Conservation (phyloP, 192 early-diverging fungal species). For the Glomus cerebriforme region DNA sequence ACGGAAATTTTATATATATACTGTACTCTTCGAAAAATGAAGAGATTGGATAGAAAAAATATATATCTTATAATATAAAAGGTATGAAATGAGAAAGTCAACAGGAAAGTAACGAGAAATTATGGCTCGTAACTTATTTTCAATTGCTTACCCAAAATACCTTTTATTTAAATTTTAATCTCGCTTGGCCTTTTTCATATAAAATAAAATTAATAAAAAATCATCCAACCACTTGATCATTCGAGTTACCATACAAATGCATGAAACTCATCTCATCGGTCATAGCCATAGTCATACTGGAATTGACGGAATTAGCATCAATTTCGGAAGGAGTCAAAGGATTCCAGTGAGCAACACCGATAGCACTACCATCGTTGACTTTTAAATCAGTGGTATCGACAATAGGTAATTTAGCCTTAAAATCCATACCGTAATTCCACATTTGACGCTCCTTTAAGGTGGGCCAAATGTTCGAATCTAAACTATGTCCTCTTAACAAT, state of each 20-base stretch:
- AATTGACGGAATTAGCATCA: not conserved
- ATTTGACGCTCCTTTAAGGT: constrained; percentile 18
- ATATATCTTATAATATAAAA: not conserved
- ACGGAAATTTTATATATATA: constrained; percentile 1
- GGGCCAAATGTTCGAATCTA: constrained; percentile 23
- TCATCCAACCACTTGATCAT: constrained; percentile 25
- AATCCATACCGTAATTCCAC: constrained; percentile 26
- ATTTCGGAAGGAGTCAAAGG: constrained; percentile 2
- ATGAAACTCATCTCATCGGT: constrained; percentile 17
- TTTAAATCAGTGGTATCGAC: constrained; percentile 8
- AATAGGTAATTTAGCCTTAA: constrained; percentile 19
- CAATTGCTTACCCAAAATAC: not conserved
- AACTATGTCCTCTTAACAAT: constrained; percentile 6
- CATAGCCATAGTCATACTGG: constrained; percentile 8
- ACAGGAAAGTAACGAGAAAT: not conserved
- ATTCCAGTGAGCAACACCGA: constrained; percentile 13
- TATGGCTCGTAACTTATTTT: not conserved
- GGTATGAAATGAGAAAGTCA: not conserved
- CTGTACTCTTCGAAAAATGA: not conserved
- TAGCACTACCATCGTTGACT: not conserved
- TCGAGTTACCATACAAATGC: constrained; percentile 9
- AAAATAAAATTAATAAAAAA: not conserved
- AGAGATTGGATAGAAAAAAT: not conserved
- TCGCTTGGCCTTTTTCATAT: constrained; percentile 16
- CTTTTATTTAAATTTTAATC: constrained; percentile 7